A percentile compares a stretch with the other conserved stretches of the same genome.
Conservation (phyloP, 768 basidiomycete genomes). For the Gloeostereum incarnatum region DNA sequence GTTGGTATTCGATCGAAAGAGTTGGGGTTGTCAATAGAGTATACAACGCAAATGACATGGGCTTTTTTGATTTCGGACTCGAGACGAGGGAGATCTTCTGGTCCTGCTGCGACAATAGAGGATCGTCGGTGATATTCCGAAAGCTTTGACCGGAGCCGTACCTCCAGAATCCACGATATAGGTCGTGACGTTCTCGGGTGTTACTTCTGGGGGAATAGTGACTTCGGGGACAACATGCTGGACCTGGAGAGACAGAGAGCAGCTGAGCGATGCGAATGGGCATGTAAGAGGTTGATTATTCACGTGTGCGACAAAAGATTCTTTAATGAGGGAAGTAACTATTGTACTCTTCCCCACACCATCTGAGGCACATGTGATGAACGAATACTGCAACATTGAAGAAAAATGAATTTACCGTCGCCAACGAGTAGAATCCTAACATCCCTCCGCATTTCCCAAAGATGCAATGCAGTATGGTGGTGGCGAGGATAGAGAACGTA, state of each 20-base stretch:
- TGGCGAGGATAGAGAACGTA: too few species aligned
- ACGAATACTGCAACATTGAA: constrained; percentile 3
- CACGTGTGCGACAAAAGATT: constrained; percentile 87
- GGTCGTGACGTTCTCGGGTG: constrained; percentile 95
- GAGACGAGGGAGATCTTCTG: constrained; percentile 79
- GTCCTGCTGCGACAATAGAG: constrained; percentile 48
- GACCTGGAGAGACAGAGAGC: constrained; percentile 41
- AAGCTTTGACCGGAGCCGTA: constrained; percentile 22
- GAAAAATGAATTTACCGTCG: constrained; percentile 60
- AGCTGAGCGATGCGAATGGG: constrained; percentile 3
- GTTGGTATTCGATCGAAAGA: constrained; percentile 98
- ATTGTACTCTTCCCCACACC: constrained; percentile 98
- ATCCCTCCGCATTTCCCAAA: constrained; percentile 79
- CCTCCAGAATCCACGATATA: constrained; percentile 97
- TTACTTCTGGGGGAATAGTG: constrained; percentile 95
- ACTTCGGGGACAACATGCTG: constrained; percentile 95
- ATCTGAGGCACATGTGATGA: constrained; percentile 39
- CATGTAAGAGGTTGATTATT: constrained; percentile 13
- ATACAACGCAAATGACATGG: constrained; percentile 97
- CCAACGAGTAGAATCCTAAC: constrained; percentile 91
- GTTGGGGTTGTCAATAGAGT: constrained; percentile 92
- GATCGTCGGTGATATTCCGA: constrained; percentile 1
- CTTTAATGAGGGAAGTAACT: constrained; percentile 94
- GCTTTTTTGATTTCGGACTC: constrained; percentile 95
- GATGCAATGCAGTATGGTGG: too few species aligned